These are phyloP conservation scores for Coemansia sp. DNA, from an alignment of 192 early-diverging fungal species.

Conservation along the genomic window DNA sequence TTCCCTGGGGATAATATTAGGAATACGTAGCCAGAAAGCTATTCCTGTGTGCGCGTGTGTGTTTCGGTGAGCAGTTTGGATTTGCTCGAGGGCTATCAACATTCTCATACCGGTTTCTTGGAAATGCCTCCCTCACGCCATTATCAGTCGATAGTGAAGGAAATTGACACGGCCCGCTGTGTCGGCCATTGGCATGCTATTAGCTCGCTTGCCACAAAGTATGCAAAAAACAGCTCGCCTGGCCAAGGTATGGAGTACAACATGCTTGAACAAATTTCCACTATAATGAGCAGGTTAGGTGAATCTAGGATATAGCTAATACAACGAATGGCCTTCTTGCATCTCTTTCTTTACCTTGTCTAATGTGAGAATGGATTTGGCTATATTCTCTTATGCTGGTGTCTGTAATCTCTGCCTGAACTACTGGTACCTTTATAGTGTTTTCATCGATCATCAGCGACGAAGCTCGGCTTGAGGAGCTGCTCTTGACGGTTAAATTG, in stretches of 20 bases:
- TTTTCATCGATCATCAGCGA: slow-evolving; percentile 35
- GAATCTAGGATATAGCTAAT: background rate
- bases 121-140: slow-evolving; percentile 42
- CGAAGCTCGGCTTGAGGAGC: slow-evolving; percentile 52
- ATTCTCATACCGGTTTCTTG: background rate
- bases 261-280: background rate
- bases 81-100: background rate
- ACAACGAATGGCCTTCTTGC: background rate
- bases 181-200: slow-evolving; percentile 43
- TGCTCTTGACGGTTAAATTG: slow-evolving; percentile 32
- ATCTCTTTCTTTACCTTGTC: background rate
- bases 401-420: too few species aligned
- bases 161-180: slow-evolving; percentile 56
- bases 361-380: background rate
- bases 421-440: slow-evolving; percentile 14
- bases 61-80: background rate
- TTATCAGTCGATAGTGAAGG: slow-evolving; percentile 37
- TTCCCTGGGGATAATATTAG: too few species aligned
- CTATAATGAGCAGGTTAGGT: too few species aligned
- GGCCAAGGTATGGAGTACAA: slow-evolving; percentile 33
- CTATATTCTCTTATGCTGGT: too few species aligned
- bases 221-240: slow-evolving; percentile 24
- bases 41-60: too few species aligned
- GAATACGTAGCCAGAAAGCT: too few species aligned
- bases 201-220: slow-evolving; percentile 32